Percentiles rank a stretch among this genome's conserved stretches.
phyloP scores from a whole-genome alignment of 2,329 filamentous ascomycete species.

The Colletotrichum cereale region DNA sequence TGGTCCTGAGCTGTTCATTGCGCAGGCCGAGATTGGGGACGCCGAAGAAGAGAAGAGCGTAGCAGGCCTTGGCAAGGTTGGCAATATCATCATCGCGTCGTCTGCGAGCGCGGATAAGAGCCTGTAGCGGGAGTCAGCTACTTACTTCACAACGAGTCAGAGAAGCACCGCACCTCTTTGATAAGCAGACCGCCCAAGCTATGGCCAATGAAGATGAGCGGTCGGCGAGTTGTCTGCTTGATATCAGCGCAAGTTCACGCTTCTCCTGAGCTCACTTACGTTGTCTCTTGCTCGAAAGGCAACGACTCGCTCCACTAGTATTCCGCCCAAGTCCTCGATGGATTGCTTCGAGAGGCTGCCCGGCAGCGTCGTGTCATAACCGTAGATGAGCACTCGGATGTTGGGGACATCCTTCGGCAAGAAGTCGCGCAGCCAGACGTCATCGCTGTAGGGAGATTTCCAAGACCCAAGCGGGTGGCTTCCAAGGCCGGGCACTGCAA shows the following conservation, averaged over 20 bases:
- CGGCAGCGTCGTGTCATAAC: not conserved
- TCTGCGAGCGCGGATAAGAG: not conserved
- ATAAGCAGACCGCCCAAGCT: not conserved
- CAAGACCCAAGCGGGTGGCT: not conserved
- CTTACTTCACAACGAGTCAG: not conserved
- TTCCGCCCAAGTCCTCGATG: not conserved
- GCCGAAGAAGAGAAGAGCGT: not conserved
- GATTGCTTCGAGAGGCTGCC: not conserved
- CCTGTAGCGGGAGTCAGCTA: not conserved
- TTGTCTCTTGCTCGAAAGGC: not conserved
- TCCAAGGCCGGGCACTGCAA: not conserved
- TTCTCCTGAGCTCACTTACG: not conserved
- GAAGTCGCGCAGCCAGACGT: not conserved
- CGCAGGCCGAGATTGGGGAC: not conserved
- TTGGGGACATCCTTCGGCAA: not conserved
- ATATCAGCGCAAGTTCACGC: not conserved
- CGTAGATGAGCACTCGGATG: not conserved
- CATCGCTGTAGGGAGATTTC: not conserved
- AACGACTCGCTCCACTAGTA: not conserved
- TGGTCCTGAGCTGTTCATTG: not conserved
- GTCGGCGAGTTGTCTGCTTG: not conserved
- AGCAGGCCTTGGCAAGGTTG: not conserved
- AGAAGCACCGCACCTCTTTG: not conserved
- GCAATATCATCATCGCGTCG: not conserved
- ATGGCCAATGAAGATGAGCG: not conserved